Evolutionary conservation across 805 yeast genomes (phyloP), one percentile per base, ranked within the genome.

Genomic region (Komagataella populi): DNA sequence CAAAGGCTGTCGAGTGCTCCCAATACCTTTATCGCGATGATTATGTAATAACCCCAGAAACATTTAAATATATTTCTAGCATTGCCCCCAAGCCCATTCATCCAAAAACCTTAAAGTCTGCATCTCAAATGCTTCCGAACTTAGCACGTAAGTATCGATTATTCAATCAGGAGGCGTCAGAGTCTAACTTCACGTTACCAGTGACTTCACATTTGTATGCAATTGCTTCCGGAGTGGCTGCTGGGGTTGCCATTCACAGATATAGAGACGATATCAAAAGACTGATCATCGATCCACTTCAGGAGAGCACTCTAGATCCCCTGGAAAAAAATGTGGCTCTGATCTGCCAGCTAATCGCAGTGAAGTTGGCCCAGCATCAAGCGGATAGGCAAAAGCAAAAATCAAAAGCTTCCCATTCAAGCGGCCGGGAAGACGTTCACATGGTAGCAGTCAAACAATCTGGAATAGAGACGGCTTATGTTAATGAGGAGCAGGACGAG

Each of bases 161-260:
- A 30, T 30, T 30, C 14, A 30, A 10, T 14, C 14, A 14, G 14
- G 39, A 30, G 14, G 5, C 39, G 3, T 14, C 39, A 30, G 39
- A 8, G 39, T 30, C 39, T 30, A 30, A 30, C 39, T 30, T 30
- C 39, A 30, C 14, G 2, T 30, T 10, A 10, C 8, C n/a, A 14
- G 23, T 44, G 51, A 55, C 60, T 7, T 65, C 68, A 14, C 18
- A 62, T 7, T 45, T 55, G 6, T 39, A 59, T 8, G 67, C 64
- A 4, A 51, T 58, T 18, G 55, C 56, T 6, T 62, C 62, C 1
- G 63, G 65, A 2, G 54, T 57, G 6, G 64, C 61, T 2, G 51
- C 62, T n/a, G 57, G 63, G 16, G 49, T 60, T 3, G 55, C 59
- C 6, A 23, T 59, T 7, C 55, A 55, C 30, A 49, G 52, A 22